These are phyloP conservation scores for Raffaelea albimanens DNA, from an alignment of 2,329 filamentous ascomycete genomes.

Conservation along the genomic window DNA sequence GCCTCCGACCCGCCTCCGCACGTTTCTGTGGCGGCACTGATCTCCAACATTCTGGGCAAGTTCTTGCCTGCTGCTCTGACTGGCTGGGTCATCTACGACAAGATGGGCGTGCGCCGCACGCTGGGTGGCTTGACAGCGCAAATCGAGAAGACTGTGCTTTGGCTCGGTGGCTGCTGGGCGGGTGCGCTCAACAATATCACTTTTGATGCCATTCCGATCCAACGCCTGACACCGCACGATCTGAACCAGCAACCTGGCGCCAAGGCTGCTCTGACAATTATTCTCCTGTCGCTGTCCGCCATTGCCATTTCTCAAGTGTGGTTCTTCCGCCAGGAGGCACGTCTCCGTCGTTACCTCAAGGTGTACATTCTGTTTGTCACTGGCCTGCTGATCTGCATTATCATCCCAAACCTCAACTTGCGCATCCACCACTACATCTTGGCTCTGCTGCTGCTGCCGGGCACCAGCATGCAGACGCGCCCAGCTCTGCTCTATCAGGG, in stretches of 20 bases:
- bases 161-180: constrained; percentile 84
- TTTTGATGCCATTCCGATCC: constrained; percentile 86
- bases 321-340: constrained; percentile 76
- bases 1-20: constrained; percentile 77
- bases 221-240: constrained; percentile 84
- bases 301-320: constrained; percentile 71
- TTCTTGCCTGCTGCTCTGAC: constrained; percentile 83
- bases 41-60: constrained; percentile 70
- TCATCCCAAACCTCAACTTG: constrained; percentile 67
- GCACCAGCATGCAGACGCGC: constrained; percentile 80
- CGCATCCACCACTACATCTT: constrained; percentile 95
- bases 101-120: constrained; percentile 65
- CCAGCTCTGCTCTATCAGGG: constrained; percentile 82
- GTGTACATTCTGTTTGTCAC: constrained; percentile 63
- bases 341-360: constrained; percentile 66
- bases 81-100: constrained; percentile 78
- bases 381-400: constrained; percentile 60
- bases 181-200: constrained; percentile 92
- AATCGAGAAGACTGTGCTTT: constrained; percentile 81
- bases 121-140: constrained; percentile 68
- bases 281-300: constrained; percentile 59
- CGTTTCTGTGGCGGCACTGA: constrained; percentile 55
- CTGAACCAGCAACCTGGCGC: constrained; percentile 84
- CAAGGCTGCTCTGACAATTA: constrained; percentile 67
- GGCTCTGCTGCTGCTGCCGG: constrained; percentile 75